Base-by-base conservation (phyloP, 2,329 filamentous ascomycete species). In the Decorospora gaudefroyi region DNA sequence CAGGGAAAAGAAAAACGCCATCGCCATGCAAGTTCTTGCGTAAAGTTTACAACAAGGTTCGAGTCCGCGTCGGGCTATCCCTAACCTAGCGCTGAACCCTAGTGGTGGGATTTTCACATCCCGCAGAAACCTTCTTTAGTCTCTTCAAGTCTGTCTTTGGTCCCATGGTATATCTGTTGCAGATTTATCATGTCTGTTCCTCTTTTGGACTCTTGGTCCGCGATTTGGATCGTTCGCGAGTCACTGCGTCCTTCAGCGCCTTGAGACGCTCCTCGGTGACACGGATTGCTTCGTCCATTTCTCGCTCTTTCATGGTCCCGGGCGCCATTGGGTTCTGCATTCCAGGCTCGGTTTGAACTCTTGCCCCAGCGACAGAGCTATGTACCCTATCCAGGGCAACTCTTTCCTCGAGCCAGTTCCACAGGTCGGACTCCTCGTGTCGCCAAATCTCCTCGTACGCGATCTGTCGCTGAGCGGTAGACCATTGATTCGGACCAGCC, bases 401-500 rank as follows among this genome's bases (percentile, higher is more conserved):
- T 12, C 91, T 80, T 59, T 95, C 88, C 68, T 96, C 91, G 4
- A 96, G 75, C 91, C 91, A 96, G 45, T 88, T 85, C 91, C 91
- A 96, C 7, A 96, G 74, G 59, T 93, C 89, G 54, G 82, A 89
- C 67, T 96, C 91, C 68, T 96, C 90, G 27, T 83, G 78, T 23
- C 84, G 80, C 91, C 92, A 99, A 64, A 97, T 87, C 71, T 96
- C 88, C 57, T 97, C 91, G 67, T 96, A 97, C 0, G 88, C 90
- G 2, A 86, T 84, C 11, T 90, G 73, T 4, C 90, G 82, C 42
- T 91, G 84, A 0, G 87, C 80, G 3, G 74, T 64, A 1, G 72
- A 68, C 42, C 57, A 53, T 1, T 65, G 59, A 5, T 61, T 68
- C 58, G 42, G 64, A 29, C 51, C 74, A 1, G 49, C 31, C 51